Conservation (phyloP, 2,329 filamentous ascomycete species). For the Penicillium sp. region DNA sequence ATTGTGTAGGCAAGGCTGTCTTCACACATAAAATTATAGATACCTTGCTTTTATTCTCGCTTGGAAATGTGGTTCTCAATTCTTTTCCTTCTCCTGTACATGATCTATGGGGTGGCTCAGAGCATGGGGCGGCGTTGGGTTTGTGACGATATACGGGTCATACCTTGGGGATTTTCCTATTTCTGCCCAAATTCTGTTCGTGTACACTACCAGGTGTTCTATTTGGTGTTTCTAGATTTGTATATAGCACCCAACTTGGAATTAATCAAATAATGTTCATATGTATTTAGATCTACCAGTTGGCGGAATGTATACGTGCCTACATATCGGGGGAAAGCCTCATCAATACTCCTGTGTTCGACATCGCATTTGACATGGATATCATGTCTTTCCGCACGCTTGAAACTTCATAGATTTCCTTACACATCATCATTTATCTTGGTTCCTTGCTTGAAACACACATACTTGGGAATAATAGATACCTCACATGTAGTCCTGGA, state of each 20-base stretch:
- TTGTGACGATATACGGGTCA: slow-evolving; percentile 13
- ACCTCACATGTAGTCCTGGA: neutral
- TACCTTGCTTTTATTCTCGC: slow-evolving; percentile 6
- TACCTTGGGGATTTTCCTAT: neutral
- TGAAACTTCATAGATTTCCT: neutral
- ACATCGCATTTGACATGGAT: neutral
- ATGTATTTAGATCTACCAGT: neutral
- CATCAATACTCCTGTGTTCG: too few species aligned
- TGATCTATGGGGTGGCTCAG: neutral
- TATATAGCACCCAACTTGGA: neutral
- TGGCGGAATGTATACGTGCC: neutral
- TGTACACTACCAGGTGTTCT: neutral
- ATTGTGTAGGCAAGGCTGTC: slow-evolving; percentile 60
- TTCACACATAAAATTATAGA: neutral
- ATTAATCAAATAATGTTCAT: neutral
- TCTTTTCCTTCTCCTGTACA: neutral
- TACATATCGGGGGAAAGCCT: too few species aligned
- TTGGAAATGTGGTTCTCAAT: neutral
- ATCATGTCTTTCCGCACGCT: neutral
- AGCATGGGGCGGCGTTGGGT: slow-evolving; percentile 11
- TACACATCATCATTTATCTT: too few species aligned
- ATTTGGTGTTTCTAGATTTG: neutral
- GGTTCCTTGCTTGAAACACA: neutral
- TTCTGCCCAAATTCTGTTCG: neutral
- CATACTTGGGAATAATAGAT: neutral